Conservation (phyloP, 257 asterid species). For the Nicotiana obtusifolia region DNA sequence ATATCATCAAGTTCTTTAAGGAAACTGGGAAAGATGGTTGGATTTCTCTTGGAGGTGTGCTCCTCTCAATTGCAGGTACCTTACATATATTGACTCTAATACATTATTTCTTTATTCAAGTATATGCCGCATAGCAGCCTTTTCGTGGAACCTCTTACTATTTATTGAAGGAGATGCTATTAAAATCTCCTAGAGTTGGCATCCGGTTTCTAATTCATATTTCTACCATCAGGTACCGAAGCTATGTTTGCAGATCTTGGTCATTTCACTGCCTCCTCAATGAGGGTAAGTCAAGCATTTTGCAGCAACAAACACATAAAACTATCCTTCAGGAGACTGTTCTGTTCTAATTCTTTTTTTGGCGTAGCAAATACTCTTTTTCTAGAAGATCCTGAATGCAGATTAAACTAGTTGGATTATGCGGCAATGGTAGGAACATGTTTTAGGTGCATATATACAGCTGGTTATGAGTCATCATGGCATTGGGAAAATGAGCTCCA, state of each 20-base stretch:
- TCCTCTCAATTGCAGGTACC: constrained; percentile 77
- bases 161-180: not conserved
- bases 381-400: not conserved
- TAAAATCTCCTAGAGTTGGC: not conserved
- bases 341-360: not conserved
- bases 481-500: not conserved
- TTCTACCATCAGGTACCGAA: constrained; percentile 68
- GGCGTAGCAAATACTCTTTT: not conserved
- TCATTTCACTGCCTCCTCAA: constrained; percentile 74
- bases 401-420: not conserved
- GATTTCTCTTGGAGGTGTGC: constrained; percentile 94
- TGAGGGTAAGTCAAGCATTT: constrained; percentile 49
- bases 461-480: not conserved
- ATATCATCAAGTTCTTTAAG: constrained; percentile 57
- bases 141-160: not conserved
- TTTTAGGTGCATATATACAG: constrained; percentile 2
- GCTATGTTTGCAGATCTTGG: constrained; percentile 99
- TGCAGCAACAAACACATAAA: constrained; percentile 8
- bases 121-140: not conserved
- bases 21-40: constrained; percentile 87
- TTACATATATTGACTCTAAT: not conserved
- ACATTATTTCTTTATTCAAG: not conserved
- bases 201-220: not conserved
- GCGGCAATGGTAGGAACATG: not conserved
- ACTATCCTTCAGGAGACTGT: not conserved